Evolutionary conservation across 139 green algal species (phyloP).

Genomic region (Haematococcus sp.): DNA sequence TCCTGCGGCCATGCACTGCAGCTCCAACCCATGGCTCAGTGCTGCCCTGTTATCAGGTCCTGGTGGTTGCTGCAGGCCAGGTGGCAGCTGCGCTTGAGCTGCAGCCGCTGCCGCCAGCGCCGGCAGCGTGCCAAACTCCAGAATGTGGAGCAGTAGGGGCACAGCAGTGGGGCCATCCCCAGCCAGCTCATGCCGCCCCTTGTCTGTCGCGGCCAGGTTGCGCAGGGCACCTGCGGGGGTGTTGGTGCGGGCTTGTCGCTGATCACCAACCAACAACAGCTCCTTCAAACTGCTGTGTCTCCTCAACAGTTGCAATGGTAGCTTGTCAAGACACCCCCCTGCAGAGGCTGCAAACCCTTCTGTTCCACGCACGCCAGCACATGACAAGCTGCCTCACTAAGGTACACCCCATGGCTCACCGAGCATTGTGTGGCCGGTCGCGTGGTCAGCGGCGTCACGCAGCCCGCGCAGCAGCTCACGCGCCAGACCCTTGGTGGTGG

Average conservation of each 20-base stretch:
- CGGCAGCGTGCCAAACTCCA: too few relatives aligned
- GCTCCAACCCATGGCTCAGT: too few relatives aligned
- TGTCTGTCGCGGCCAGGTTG: conserved; percentile 24
- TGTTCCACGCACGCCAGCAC: too few relatives aligned
- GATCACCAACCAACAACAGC: background rate
- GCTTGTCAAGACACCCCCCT: too few relatives aligned
- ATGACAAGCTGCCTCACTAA: too few relatives aligned
- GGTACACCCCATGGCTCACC: background rate
- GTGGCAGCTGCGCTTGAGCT: too few relatives aligned
- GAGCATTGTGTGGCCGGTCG: background rate
- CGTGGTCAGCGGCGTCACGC: background rate
- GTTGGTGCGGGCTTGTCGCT: background rate
- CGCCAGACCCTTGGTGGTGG: conserved; percentile 2
- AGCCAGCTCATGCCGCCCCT: conserved; percentile 21
- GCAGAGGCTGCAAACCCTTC: too few relatives aligned
- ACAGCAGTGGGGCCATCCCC: conserved; percentile 16
- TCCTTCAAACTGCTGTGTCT: background rate
- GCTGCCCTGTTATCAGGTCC: too few relatives aligned
- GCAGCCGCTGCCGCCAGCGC: too few relatives aligned
- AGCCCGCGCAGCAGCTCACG: background rate
- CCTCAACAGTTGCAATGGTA: background rate
- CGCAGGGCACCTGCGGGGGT: conserved; percentile 12
- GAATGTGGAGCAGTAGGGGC: conserved; percentile 13
- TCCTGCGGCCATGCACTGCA: too few relatives aligned
- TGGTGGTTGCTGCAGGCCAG: too few relatives aligned